Evolutionary conservation across 2,329 filamentous ascomycete species (phyloP).

Genomic region (Periconia sp.): DNA sequence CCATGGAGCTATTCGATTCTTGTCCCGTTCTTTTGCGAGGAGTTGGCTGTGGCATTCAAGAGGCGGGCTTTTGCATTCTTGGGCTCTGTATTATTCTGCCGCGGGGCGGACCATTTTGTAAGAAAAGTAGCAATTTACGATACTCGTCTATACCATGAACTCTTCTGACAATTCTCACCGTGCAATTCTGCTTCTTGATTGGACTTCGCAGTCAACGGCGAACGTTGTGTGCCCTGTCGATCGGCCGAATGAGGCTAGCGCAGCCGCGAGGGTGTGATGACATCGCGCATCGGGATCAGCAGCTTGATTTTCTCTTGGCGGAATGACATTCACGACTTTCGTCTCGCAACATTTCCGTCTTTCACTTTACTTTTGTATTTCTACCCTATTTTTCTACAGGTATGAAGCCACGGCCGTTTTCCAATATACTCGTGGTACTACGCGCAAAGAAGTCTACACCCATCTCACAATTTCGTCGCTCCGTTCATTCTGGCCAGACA

Average conservation of each 20-base stretch:
- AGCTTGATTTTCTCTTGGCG: slow-evolving; percentile 3
- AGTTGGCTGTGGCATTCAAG: too few relatives aligned
- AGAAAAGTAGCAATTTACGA: too few relatives aligned
- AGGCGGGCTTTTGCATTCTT: too few relatives aligned
- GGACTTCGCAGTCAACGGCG: too few relatives aligned
- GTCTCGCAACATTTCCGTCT: background rate
- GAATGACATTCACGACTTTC: background rate
- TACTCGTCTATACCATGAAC: too few relatives aligned
- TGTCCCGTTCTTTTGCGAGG: too few relatives aligned
- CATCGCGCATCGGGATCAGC: slow-evolving; percentile 27
- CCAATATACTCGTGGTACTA: slow-evolving; percentile 8
- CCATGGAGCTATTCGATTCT: too few relatives aligned
- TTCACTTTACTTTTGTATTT: slow-evolving; percentile 3
- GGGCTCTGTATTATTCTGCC: too few relatives aligned
- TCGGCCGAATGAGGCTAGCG: slow-evolving; percentile 19
- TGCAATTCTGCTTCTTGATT: too few relatives aligned
- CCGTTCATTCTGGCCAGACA: slow-evolving; percentile 3
- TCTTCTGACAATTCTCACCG: too few relatives aligned
- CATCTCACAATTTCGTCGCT: slow-evolving; percentile 7
- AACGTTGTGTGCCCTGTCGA: slow-evolving; percentile 3
- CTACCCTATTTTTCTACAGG: background rate
- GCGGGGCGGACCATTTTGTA: too few relatives aligned
- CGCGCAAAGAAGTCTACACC: slow-evolving; percentile 3
- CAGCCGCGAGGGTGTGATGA: slow-evolving; percentile 33
- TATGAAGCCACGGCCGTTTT: slow-evolving; percentile 32